Conservation (phyloP, 2,329 filamentous ascomycete genomes). For the Xylariaceae sp. region DNA sequence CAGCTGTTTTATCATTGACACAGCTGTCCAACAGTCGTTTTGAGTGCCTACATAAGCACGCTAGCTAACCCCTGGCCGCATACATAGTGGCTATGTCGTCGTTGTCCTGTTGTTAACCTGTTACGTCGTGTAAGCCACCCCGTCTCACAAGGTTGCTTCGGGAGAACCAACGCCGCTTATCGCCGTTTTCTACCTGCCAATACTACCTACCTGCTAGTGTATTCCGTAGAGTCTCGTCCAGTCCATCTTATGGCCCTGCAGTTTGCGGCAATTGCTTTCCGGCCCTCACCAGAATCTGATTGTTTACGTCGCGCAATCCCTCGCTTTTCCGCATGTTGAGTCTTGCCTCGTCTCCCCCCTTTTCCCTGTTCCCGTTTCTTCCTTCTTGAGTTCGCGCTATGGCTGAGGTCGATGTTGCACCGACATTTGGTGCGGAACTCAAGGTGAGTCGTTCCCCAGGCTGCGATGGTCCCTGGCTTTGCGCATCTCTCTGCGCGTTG, state of each 20-base stretch:
- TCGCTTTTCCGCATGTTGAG: slow-evolving; percentile 23
- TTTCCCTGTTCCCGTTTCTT: slow-evolving; percentile 9
- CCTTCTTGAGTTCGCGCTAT: slow-evolving; percentile 43
- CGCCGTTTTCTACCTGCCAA: not conserved
- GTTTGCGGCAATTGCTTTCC: slow-evolving; percentile 8
- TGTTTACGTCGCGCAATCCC: slow-evolving; percentile 3
- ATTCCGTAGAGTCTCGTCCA: not conserved
- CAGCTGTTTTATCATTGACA: no score
- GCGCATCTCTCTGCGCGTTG: slow-evolving; percentile 3
- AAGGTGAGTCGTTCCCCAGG: slow-evolving; percentile 57
- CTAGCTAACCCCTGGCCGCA: not conserved
- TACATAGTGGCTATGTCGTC: not conserved
- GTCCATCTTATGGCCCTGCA: slow-evolving; percentile 15
- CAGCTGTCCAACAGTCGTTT: not conserved
- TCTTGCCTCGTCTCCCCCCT: slow-evolving; percentile 11
- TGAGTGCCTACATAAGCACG: not conserved
- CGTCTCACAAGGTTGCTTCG: not conserved
- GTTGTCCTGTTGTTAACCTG: not conserved
- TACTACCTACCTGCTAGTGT: not conserved
- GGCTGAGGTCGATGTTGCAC: slow-evolving; percentile 76
- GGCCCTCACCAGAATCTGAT: slow-evolving; percentile 6
- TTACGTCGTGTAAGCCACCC: not conserved
- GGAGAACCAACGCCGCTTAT: slow-evolving; percentile 2
- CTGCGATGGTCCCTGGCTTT: not conserved
- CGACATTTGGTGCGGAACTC: slow-evolving; percentile 87